These are phyloP conservation scores for Microbotryum saponariae DNA, from an alignment of 1,284 basidiomycete genomes.

Conservation along the genomic window DNA sequence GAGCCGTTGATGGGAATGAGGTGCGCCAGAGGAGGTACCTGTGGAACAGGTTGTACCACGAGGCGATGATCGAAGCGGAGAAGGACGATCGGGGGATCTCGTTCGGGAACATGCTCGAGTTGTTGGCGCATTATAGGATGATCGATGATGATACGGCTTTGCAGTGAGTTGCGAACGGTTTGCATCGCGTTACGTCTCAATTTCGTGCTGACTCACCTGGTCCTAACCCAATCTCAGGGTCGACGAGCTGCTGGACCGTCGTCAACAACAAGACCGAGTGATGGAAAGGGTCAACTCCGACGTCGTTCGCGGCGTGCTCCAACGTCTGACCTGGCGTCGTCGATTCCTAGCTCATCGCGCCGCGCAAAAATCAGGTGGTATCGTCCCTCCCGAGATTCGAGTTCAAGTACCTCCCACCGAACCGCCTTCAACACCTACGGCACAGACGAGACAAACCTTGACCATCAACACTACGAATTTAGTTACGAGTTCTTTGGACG, in stretches of 20 bases:
- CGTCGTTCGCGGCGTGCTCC: constrained; percentile 66
- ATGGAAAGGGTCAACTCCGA: constrained; percentile 75
- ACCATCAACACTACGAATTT: too few species aligned
- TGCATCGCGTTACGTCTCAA: too few species aligned
- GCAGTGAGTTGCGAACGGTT: constrained; percentile 51
- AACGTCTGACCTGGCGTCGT: constrained; percentile 64
- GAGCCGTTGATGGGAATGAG: constrained; percentile 55
- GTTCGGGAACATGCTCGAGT: constrained; percentile 80
- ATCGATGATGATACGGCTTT: constrained; percentile 81
- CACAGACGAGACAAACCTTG: too few species aligned
- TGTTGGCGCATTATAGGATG: constrained; percentile 85
- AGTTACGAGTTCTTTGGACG: too few species aligned
- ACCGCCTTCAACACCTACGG: too few species aligned
- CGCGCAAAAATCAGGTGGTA: too few species aligned
- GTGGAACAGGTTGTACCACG: constrained; percentile 72
- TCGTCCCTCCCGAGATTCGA: too few species aligned
- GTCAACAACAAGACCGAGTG: constrained; percentile 68
- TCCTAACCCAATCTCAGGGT: constrained; percentile 48
- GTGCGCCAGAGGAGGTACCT: constrained; percentile 60
- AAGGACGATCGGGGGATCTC: constrained; percentile 72
- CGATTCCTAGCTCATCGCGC: constrained; percentile 49
- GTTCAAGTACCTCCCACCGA: too few species aligned
- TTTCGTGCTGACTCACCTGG: neutral
- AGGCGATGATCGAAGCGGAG: constrained; percentile 63
- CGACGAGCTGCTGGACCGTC: constrained; percentile 68